These are phyloP conservation scores for Colletotrichum liaoningense DNA, from an alignment of 2,329 filamentous ascomycete genomes.

Conservation along the genomic window DNA sequence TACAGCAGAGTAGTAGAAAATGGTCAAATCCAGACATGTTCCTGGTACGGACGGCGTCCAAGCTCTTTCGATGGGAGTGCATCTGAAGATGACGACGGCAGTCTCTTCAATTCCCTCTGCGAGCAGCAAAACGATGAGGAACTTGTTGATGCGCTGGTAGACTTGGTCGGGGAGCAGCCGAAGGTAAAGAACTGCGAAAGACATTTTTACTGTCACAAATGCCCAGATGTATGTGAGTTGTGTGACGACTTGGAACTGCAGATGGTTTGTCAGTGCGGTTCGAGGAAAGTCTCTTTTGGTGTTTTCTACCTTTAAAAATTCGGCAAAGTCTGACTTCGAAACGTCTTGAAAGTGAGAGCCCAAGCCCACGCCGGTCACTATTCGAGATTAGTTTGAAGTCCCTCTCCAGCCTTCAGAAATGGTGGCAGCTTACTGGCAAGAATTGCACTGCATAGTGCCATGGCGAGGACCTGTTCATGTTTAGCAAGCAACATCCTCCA, in stretches of 20 bases:
- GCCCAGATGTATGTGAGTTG: slow-evolving; percentile 36
- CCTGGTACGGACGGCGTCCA: slow-evolving; percentile 34
- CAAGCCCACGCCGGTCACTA: slow-evolving; percentile 36
- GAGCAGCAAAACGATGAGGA: slow-evolving; percentile 28
- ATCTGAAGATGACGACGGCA: slow-evolving; percentile 36
- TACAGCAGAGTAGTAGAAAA: slow-evolving; percentile 34
- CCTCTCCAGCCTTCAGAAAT: not conserved
- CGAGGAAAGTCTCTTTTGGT: not conserved
- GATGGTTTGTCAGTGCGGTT: not conserved
- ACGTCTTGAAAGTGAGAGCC: slow-evolving; percentile 33
- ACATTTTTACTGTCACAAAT: slow-evolving; percentile 36
- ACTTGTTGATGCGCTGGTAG: slow-evolving; percentile 32
- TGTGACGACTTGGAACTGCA: slow-evolving; percentile 34
- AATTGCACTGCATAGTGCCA: slow-evolving; percentile 34
- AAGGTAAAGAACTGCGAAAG: slow-evolving; percentile 34
- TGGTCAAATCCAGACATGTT: slow-evolving; percentile 44
- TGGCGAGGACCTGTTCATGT: slow-evolving; percentile 26
- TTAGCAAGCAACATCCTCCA: not conserved
- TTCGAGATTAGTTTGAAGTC: not conserved
- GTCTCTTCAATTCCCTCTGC: slow-evolving; percentile 35
- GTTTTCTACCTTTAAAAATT: slow-evolving; percentile 24
- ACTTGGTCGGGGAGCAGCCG: slow-evolving; percentile 33
- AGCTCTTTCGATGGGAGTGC: slow-evolving; percentile 31
- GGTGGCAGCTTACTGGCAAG: slow-evolving; percentile 25
- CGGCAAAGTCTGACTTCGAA: slow-evolving; percentile 17